Base-by-base conservation (phyloP, 2,329 filamentous ascomycete genomes). In the Metarhizium album region DNA sequence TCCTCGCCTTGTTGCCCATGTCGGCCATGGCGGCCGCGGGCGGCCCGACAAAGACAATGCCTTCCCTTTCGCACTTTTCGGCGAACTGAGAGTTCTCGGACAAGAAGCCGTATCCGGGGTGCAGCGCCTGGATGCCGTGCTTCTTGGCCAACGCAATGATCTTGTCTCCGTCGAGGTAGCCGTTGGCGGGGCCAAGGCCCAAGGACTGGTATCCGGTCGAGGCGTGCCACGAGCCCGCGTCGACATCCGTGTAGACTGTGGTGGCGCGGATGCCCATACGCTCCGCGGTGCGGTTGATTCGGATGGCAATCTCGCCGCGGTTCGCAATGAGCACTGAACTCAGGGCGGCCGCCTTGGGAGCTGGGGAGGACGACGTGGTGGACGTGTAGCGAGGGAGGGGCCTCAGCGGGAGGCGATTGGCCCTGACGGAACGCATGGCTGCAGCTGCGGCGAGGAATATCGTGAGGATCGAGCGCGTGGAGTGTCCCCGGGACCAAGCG, bases 51-150 rank as follows among this genome's bases (percentile, higher is more conserved):
- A 98, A 98, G 50, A 91, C 84, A 56, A 98, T 78, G 11, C 93
- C 93, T 43, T 90, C 90, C 60, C 93, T 83, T 59, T 87, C 85
- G 66, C 91, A 97, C 64, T 87, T 84, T 60, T 83, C 82, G 3
- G 93, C 93, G 65, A 98, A 98, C 5, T 76, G 81, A 7, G 91
- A 84, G 68, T 98, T 98, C 71, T 98, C 93, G 55, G 87, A 94
- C 57, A 97, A 72, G 63, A 95, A 98, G 42, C 93, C 93, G 71
- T 98, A 98, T 23, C 93, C 93, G 0, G 93, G 93, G 67, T 98
- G 93, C 58, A 98, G 84, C 4, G 89, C 91, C 64, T 91, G 82
- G 61, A 94, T 96, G 42, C 86, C 86, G 62, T 91, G 81, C 60
- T 86, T 76, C 70, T 90, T 90, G 14, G 91, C 93, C 52, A 95